Evolutionary conservation across 1,139 yeast genomes (phyloP), one percentile per base, ranked within the genome.

Genomic region (Candida tropicalis): DNA sequence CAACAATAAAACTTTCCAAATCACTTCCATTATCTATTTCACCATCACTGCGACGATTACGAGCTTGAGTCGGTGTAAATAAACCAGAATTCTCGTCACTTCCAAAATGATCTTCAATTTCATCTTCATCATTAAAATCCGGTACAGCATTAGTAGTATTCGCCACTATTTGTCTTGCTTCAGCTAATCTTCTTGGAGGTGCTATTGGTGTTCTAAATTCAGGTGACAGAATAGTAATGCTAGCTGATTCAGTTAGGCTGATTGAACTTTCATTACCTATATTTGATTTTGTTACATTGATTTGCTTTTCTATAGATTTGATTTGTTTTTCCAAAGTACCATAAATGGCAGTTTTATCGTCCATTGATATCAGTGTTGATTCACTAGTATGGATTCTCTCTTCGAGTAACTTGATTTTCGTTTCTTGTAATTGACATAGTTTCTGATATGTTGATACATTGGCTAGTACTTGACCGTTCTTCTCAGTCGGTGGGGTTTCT

Each of bases 31-130:
- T 60, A 20, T 62, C 64, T 27, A 17, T 18, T 35, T 25, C 32
- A 6, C 23, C 34, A 18, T 31, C 23, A n/a, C 34, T 31, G 5
- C 34, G 34, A 31, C 34, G 34, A 42, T 67, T 66, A 29, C 67
- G 52, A 26, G 69, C 73, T 43, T 68, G 72, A 2, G 70, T 59
- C 2, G 71, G 74, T 1, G 74, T 70, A 47, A 49, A 53, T 29
- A 63, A 56, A 0, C 78, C 77, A 36, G 63, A 73, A 73, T 70
- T 61, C 40, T 65, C 58, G 9, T 58, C 58, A 16, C 63, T 68
- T 2, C 77, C 78, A 48, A 73, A 71, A 35, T 71, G 62, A 45
- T 73, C 77, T 44, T 72, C 77, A 5, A 51, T 55, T 8, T 66
- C 71, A 13, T 36, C 23, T 35, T 23, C 33, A 11, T 38, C 35